Evolutionary conservation across 495 filamentous ascomycete genomes (phyloP).

Genomic region (Usnea hakonensis): DNA sequence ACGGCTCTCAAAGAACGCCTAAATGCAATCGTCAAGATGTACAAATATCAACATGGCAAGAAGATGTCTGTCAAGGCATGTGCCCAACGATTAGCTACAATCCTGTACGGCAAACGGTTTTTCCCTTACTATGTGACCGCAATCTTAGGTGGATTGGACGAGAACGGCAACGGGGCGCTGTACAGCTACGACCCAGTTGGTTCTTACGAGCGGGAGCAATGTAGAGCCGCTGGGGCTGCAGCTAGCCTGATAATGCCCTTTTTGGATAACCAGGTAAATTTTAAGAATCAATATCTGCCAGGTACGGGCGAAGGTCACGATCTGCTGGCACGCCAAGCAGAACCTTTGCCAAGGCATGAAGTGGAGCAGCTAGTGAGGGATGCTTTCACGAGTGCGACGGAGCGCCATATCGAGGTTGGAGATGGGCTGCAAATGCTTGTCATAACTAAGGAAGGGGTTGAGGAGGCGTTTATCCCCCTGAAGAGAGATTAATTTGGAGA

Average conservation of each 20-base stretch:
- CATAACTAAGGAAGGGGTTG: constrained; percentile 76
- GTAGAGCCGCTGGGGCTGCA: constrained; percentile 90
- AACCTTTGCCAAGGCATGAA: constrained; percentile 57
- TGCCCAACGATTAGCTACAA: constrained; percentile 84
- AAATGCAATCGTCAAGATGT: constrained; percentile 91
- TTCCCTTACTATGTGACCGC: constrained; percentile 96
- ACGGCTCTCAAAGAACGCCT: constrained; percentile 82
- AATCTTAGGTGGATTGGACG: constrained; percentile 88
- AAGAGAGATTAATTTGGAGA: constrained; percentile 69
- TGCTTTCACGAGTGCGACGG: constrained; percentile 94
- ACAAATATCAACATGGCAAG: constrained; percentile 90
- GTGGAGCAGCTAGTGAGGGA: constrained; percentile 88
- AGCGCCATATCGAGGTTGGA: constrained; percentile 97
- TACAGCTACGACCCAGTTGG: constrained; percentile 98
- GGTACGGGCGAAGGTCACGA: constrained; percentile 79
- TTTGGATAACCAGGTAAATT: constrained; percentile 98
- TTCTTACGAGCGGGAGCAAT: constrained; percentile 92
- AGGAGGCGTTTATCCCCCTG: constrained; percentile 74
- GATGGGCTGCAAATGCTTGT: constrained; percentile 94
- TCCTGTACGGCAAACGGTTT: constrained; percentile 94
- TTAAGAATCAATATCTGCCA: constrained; percentile 96
- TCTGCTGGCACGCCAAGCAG: constrained; percentile 57
- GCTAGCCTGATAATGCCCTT: constrained; percentile 98
- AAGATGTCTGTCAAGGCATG: constrained; percentile 87
- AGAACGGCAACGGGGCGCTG: constrained; percentile 86